These are phyloP conservation scores for Monilinia fructigena DNA, from an alignment of 2,329 filamentous ascomycete genomes.

Conservation along the genomic window DNA sequence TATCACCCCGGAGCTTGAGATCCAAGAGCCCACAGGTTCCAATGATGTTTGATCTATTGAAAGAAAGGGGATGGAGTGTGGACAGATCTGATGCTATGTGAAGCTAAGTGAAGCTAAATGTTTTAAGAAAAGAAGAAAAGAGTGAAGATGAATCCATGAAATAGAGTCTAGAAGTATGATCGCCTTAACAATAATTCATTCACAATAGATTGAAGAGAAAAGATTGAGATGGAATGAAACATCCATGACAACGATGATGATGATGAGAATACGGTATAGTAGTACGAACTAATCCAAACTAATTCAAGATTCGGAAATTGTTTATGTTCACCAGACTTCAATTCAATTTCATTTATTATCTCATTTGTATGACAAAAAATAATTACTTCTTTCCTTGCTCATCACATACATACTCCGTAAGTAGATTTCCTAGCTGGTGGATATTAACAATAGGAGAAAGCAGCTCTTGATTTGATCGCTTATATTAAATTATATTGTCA, in stretches of 20 bases:
- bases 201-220: background rate
- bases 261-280: constrained; percentile 6
- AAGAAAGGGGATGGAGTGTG: background rate
- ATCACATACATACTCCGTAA: background rate
- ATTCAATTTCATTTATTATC: constrained; percentile 3
- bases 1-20: background rate
- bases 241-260: background rate
- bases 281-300: background rate
- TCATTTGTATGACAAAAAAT: constrained; percentile 1
- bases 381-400: background rate
- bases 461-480: background rate
- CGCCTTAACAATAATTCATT: background rate
- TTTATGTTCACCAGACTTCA: constrained; percentile 3
- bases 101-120: background rate
- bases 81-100: background rate
- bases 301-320: constrained; percentile 9
- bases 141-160: background rate
- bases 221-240: background rate
- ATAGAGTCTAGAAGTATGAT: background rate
- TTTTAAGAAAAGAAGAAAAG: background rate
- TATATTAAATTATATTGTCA: background rate
- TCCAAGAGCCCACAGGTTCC: background rate
- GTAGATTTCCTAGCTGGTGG: background rate
- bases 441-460: constrained; percentile 3
- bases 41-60: background rate